A percentile compares a stretch with the other conserved stretches of the same genome.
These are phyloP conservation scores for Senecio squalidus DNA, from an alignment of 140 eudicot species.

Conservation along the genomic window DNA sequence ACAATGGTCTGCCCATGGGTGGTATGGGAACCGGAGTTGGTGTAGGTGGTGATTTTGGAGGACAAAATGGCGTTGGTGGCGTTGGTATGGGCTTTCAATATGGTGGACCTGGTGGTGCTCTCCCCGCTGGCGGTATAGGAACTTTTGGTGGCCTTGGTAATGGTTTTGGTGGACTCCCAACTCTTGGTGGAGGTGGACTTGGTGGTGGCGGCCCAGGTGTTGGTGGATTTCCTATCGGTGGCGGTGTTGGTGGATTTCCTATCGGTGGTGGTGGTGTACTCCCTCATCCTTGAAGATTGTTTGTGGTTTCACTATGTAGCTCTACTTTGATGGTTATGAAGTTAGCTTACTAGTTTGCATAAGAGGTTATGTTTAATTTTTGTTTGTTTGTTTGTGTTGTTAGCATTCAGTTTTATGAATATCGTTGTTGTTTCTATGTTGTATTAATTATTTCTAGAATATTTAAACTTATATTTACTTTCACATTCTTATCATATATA, in stretches of 20 bases:
- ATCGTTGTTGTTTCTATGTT: conserved; percentile 10
- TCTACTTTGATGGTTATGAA: conserved; percentile 1
- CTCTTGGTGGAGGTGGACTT: conserved; percentile 35
- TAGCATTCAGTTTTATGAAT: conserved; percentile 2
- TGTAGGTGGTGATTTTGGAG: conserved; percentile 40
- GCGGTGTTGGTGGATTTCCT: conserved; percentile 9
- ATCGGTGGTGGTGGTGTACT: conserved; percentile 21
- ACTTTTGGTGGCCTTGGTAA: conserved; percentile 35
- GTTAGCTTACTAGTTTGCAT: conserved; percentile 13
- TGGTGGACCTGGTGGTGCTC: conserved; percentile 50
- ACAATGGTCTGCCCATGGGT: conserved; percentile 47
- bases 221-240: conserved; percentile 12
- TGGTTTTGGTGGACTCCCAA: conserved; percentile 32
- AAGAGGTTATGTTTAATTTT: conserved; percentile 1
- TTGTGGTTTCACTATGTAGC: conserved; percentile 13
- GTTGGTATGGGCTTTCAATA: conserved; percentile 36
- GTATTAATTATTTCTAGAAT: conserved; percentile 10
- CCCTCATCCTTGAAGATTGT: conserved; percentile 31
- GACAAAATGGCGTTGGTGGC: conserved; percentile 41
- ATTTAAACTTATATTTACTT: conserved; percentile 5
- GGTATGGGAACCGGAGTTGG: conserved; percentile 57
- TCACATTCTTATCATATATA: too few species aligned
- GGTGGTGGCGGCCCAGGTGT: conserved; percentile 31
- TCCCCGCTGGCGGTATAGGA: conserved; percentile 43
- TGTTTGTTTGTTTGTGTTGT: conserved; percentile 3